These are phyloP conservation scores for Piloderma croceum DNA, from an alignment of 768 basidiomycete species.

Conservation along the genomic window DNA sequence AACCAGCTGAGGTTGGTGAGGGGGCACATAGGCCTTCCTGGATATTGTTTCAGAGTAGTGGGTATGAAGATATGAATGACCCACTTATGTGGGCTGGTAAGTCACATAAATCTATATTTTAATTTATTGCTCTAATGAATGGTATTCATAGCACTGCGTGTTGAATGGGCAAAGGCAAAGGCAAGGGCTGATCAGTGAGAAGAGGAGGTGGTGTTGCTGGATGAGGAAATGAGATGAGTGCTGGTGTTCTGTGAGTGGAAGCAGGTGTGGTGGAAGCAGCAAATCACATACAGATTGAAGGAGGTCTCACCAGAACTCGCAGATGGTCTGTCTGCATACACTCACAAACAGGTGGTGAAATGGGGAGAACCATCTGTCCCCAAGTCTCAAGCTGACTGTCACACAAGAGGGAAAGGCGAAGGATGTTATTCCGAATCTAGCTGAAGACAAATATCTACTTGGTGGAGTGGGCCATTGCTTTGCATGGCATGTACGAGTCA, in stretches of 20 bases:
- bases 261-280: conserved; percentile 12
- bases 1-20: conserved; percentile 5
- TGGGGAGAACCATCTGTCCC: no score
- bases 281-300: neutral
- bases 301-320: neutral
- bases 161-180: conserved; percentile 27
- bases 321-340: neutral
- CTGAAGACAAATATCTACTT: no score
- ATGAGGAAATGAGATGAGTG: conserved; percentile 31
- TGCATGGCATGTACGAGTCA: no score
- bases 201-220: conserved; percentile 30
- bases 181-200: conserved; percentile 29
- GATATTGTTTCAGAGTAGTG: conserved; percentile 22
- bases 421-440: no score
- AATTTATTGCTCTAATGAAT: conserved; percentile 1
- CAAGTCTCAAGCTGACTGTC: no score
- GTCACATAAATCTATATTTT: neutral
- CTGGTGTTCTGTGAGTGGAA: conserved; percentile 16
- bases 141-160: conserved; percentile 16
- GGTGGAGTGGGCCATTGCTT: no score
- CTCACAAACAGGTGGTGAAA: neutral
- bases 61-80: conserved; percentile 4
- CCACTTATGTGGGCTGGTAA: conserved; percentile 7
- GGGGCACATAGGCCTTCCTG: conserved; percentile 14
- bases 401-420: no score